Evolutionary conservation across 257 asterid genomes (phyloP).

Genomic region (Gentiana straminea): DNA sequence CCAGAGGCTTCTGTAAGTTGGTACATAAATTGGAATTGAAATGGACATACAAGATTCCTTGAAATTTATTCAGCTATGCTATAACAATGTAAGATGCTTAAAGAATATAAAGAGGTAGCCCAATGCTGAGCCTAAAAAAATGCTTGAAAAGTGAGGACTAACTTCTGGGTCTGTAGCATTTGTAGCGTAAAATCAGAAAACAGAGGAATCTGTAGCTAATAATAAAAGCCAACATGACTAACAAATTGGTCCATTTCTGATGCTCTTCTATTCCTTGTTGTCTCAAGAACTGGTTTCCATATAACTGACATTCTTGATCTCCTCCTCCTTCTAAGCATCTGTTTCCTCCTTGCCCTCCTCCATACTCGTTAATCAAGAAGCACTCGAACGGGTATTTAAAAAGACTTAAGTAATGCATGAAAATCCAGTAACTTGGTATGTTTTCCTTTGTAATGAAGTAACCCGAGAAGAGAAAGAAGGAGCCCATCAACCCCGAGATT

Average conservation of each 20-base stretch:
- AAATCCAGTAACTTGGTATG: conserved; percentile 66
- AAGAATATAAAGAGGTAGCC: neutral
- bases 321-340: conserved; percentile 48
- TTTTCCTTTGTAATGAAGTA: conserved; percentile 49
- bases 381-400: conserved; percentile 85
- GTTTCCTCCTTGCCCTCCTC: conserved; percentile 52
- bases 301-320: conserved; percentile 37
- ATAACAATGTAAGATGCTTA: conserved; percentile 7
- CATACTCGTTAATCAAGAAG: conserved; percentile 72
- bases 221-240: conserved; percentile 54
- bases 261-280: conserved; percentile 49
- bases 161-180: conserved; percentile 40
- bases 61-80: too few species aligned
- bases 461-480: conserved; percentile 85
- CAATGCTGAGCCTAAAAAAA: neutral
- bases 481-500: conserved; percentile 88
- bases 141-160: conserved; percentile 5
- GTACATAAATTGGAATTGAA: too few species aligned
- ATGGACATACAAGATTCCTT: too few species aligned
- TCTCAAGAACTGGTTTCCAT: conserved; percentile 44
- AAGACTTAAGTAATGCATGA: conserved; percentile 81
- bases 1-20: too few species aligned
- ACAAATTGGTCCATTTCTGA: conserved; percentile 63
- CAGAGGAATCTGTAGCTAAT: conserved; percentile 62
- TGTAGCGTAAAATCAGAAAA: conserved; percentile 50